Evolutionary conservation across 2,329 filamentous ascomycete species (phyloP).

Genomic region (Botryotinia convoluta): DNA sequence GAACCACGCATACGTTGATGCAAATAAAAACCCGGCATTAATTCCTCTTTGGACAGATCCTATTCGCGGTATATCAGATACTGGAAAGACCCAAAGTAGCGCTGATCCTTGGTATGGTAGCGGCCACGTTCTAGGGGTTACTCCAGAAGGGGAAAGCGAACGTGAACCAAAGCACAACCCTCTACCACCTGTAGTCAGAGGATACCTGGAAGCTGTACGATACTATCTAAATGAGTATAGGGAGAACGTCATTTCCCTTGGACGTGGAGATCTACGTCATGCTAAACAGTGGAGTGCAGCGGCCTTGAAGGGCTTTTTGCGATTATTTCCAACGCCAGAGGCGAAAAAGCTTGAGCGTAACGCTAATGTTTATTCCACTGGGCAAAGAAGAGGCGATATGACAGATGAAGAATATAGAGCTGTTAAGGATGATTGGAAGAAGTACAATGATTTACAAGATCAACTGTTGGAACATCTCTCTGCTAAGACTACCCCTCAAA

Average conservation of each 20-base stretch:
- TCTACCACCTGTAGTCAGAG: background rate
- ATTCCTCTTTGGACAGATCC: slow-evolving; percentile 35
- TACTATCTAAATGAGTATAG: background rate
- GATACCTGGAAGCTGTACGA: background rate
- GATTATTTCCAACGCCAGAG: slow-evolving; percentile 9
- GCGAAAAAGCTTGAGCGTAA: slow-evolving; percentile 8
- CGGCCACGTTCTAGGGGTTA: background rate
- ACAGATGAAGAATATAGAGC: slow-evolving; percentile 12
- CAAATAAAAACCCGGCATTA: slow-evolving; percentile 28
- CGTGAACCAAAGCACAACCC: slow-evolving; percentile 1
- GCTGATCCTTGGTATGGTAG: slow-evolving; percentile 13
- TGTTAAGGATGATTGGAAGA: slow-evolving; percentile 16
- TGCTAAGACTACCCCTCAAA: background rate
- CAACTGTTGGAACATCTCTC: slow-evolving; percentile 13
- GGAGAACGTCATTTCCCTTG: background rate
- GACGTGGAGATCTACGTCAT: slow-evolving; percentile 5
- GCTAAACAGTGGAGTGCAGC: background rate
- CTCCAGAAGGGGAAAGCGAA: background rate
- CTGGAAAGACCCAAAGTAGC: slow-evolving; percentile 16
- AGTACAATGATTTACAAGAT: slow-evolving; percentile 9
- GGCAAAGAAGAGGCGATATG: background rate
- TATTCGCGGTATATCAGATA: slow-evolving; percentile 27
- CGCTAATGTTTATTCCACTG: slow-evolving; percentile 11
- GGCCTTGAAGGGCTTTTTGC: background rate
- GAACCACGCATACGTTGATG: slow-evolving; percentile 29